Percentiles rank a stretch among this genome's conserved stretches.
Conservation (phyloP, 225 moss, liverwort and hornwort species). For the Straminergon stramineum region DNA sequence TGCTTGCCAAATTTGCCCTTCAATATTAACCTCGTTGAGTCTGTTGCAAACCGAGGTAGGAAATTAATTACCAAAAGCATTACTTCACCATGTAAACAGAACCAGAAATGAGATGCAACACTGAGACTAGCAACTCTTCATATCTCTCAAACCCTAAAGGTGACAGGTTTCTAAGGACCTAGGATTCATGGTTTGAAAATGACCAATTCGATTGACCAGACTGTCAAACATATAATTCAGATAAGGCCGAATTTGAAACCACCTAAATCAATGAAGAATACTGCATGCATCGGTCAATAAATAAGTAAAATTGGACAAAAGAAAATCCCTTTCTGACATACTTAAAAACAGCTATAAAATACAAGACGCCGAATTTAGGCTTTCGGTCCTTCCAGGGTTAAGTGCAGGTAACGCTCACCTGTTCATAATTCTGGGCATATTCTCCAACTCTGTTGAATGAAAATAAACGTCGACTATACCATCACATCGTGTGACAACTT, state of each 20-base stretch:
- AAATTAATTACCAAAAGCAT: background rate
- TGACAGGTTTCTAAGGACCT: background rate
- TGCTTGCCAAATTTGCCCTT: constrained; percentile 43
- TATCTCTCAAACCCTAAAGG: background rate
- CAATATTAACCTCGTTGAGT: constrained; percentile 32
- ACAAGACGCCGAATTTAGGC: background rate
- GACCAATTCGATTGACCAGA: background rate
- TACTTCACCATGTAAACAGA: background rate
- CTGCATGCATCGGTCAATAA: background rate
- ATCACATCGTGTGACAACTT: constrained; percentile 33
- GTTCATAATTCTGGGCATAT: constrained; percentile 49
- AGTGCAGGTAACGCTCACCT: constrained; percentile 12
- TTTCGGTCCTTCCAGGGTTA: background rate
- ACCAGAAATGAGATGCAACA: background rate
- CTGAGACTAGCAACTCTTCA: background rate
- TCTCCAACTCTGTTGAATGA: constrained; percentile 30
- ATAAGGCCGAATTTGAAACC: background rate
- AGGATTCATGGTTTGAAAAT: background rate
- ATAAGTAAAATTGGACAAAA: background rate
- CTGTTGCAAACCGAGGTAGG: background rate
- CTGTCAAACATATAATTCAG: background rate
- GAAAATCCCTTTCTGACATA: background rate
- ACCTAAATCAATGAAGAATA: background rate
- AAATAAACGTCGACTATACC: constrained; percentile 46
- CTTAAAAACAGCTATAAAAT: background rate